Evolutionary conservation across 2,329 filamentous ascomycete species (phyloP).

Genomic region (Teratosphaeria zuluensis): DNA sequence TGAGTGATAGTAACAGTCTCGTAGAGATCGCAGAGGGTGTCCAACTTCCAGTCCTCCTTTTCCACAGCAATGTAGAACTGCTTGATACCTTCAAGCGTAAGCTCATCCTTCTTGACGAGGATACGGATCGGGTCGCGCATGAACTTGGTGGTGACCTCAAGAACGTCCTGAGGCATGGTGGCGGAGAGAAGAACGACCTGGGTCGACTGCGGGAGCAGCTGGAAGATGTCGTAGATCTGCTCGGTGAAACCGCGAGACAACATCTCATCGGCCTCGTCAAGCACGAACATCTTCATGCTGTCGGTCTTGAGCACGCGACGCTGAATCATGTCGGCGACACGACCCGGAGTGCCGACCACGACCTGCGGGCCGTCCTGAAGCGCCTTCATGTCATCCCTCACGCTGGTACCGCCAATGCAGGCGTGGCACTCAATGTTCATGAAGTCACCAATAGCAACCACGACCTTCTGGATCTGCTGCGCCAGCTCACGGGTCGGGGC

Average conservation of each 20-base stretch:
- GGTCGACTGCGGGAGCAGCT: constrained; percentile 92
- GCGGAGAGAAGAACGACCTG: constrained; percentile 97
- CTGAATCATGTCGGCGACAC: constrained; percentile 99
- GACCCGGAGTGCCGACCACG: constrained; percentile 93
- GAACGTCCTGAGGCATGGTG: constrained; percentile 97
- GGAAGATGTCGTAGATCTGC: constrained; percentile 99
- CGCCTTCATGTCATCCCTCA: constrained; percentile 97
- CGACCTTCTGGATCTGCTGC: constrained; percentile 99
- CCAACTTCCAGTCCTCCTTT: constrained; percentile 99
- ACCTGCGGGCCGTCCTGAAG: constrained; percentile 93
- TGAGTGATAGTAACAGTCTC: constrained; percentile 99
- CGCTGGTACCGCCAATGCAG: constrained; percentile 96
- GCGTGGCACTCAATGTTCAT: constrained; percentile 99
- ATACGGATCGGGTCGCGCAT: constrained; percentile 99
- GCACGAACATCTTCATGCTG: constrained; percentile 98
- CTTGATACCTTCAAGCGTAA: constrained; percentile 99
- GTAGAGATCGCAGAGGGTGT: constrained; percentile 97
- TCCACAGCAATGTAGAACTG: constrained; percentile 99
- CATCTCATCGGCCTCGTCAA: constrained; percentile 99
- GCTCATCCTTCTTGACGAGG: constrained; percentile 98
- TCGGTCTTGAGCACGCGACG: constrained; percentile 95
- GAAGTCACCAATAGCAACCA: constrained; percentile 97
- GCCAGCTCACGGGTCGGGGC: constrained; percentile 97
- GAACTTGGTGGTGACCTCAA: constrained; percentile 99
- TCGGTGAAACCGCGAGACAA: constrained; percentile 98